Percentiles rank a stretch among this genome's conserved stretches.
Conservation (phyloP, 2,329 filamentous ascomycete genomes). For the Botryosphaeria dothidea region DNA sequence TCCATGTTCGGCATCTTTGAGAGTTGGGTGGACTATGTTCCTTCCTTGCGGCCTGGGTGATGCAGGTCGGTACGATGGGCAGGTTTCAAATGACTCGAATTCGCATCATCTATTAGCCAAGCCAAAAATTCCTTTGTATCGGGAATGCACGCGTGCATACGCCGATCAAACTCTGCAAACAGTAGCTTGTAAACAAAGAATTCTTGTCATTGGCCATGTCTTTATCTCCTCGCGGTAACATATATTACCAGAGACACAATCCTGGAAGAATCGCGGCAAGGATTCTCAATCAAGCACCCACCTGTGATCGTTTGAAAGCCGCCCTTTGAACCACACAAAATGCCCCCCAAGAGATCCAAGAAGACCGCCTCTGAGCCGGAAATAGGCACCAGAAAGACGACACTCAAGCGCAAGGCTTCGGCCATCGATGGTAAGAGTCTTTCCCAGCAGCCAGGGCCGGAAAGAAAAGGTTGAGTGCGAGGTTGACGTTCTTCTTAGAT, state of each 20-base stretch:
- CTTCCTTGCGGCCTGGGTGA: neutral
- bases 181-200: neutral
- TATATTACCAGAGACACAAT: no score
- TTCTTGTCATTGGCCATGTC: neutral
- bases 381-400: no score
- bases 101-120: neutral
- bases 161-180: neutral
- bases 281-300: no score
- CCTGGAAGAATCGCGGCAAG: no score
- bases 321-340: no score
- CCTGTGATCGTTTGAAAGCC: no score
- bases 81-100: neutral
- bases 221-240: neutral
- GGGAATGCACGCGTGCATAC: conserved; percentile 1
- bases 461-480: neutral
- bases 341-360: no score
- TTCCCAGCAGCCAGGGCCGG: no score
- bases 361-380: no score
- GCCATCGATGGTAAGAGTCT: neutral
- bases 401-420: neutral
- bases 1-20: no score
- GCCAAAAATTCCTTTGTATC: neutral
- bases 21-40: no score
- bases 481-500: neutral
- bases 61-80: neutral